Evolutionary conservation across 2,329 filamentous ascomycete species (phyloP).

Genomic region (Colletotrichum ledebouriae): DNA sequence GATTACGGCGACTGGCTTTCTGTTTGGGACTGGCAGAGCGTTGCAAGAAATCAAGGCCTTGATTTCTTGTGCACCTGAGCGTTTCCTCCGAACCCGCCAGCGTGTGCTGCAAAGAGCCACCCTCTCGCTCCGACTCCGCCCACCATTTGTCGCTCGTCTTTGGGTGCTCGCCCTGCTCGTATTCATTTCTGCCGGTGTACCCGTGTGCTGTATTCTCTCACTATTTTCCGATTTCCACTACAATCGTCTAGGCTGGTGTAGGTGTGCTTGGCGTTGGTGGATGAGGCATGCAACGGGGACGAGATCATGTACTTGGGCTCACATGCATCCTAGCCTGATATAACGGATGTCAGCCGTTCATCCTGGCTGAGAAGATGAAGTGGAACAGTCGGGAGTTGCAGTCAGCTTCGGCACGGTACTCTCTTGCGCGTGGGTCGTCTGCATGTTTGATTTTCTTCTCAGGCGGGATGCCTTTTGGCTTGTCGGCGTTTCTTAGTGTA

Average conservation of each 20-base stretch:
- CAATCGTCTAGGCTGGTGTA: conserved; percentile 10
- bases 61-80: conserved; percentile 67
- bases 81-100: too few species aligned
- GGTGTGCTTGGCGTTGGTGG: conserved; percentile 28
- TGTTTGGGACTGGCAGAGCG: conserved; percentile 75
- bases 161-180: conserved; percentile 2
- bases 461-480: not conserved
- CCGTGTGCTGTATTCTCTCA: conserved; percentile 40
- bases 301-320: conserved; percentile 21
- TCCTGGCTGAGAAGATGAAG: not conserved
- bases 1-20: conserved; percentile 67
- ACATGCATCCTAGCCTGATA: conserved; percentile 17
- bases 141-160: conserved; percentile 7
- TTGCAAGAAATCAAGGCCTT: conserved; percentile 65
- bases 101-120: not conserved
- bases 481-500: conserved; percentile 25
- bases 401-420: conserved; percentile 9
- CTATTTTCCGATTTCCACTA: conserved; percentile 2
- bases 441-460: not conserved
- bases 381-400: conserved; percentile 1
- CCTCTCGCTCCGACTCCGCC: not conserved
- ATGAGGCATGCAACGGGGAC: conserved; percentile 23
- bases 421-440: conserved; percentile 3
- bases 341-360: conserved; percentile 2
- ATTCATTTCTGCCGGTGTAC: conserved; percentile 32